Conservation (phyloP, 2,329 filamentous ascomycete species). For the Tolypocladium album region DNA sequence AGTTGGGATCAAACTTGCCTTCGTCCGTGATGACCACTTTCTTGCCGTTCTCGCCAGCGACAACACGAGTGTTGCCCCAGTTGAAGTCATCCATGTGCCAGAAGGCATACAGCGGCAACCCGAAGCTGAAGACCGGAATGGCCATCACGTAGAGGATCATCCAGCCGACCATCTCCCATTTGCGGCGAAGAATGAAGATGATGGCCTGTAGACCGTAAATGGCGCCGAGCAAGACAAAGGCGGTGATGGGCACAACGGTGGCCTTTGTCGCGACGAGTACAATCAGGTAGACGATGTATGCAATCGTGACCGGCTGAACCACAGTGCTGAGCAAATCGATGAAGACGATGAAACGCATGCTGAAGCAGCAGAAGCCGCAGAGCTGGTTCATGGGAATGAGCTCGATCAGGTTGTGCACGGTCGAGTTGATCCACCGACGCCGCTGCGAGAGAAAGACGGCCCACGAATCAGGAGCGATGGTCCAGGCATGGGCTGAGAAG, state of each 20-base stretch:
- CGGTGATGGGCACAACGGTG: conserved; percentile 64
- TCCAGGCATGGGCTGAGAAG: conserved; percentile 86
- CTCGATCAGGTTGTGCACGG: conserved; percentile 93
- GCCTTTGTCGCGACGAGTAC: conserved; percentile 55
- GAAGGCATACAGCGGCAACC: conserved; percentile 85
- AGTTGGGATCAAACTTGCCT: conserved; percentile 89
- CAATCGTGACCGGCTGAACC: conserved; percentile 82
- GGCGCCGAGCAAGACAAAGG: conserved; percentile 84
- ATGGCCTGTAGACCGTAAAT: conserved; percentile 95
- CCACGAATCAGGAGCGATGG: conserved; percentile 92
- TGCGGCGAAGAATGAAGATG: conserved; percentile 91
- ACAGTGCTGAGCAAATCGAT: conserved; percentile 86
- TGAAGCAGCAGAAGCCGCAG: conserved; percentile 99
- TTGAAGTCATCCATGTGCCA: conserved; percentile 99
- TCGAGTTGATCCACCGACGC: conserved; percentile 99
- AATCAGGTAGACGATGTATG: conserved; percentile 84
- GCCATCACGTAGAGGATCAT: conserved; percentile 93
- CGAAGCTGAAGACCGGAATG: conserved; percentile 85
- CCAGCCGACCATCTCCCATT: conserved; percentile 99
- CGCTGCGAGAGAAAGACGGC: conserved; percentile 92
- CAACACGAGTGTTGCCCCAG: conserved; percentile 97
- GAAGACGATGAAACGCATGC: conserved; percentile 97
- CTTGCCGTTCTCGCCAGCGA: conserved; percentile 85
- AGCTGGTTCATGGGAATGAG: conserved; percentile 88
- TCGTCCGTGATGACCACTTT: conserved; percentile 93